Percentiles rank a stretch among this genome's conserved stretches.
Conservation (phyloP, 768 basidiomycete genomes). For the Xerocomus brunneocitrinus region DNA sequence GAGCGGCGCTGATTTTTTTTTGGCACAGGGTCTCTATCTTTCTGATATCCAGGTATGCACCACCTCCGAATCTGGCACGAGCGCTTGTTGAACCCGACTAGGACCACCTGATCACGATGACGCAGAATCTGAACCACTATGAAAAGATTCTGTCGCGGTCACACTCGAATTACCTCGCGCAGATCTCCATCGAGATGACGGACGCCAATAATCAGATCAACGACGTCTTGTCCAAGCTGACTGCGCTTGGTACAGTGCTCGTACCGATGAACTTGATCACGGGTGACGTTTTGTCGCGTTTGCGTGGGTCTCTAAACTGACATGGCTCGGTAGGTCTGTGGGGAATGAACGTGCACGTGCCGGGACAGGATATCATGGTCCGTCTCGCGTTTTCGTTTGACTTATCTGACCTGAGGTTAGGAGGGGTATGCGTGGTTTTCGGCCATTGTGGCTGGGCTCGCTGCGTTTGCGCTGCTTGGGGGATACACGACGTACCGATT, state of each 20-base stretch:
- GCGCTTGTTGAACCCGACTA: constrained; percentile 16
- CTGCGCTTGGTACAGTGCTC: constrained; percentile 94
- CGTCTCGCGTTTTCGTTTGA: neutral
- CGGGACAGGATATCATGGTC: constrained; percentile 65
- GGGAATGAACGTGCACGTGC: constrained; percentile 99
- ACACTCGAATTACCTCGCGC: constrained; percentile 98
- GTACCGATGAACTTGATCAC: constrained; percentile 98
- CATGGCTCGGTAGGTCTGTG: constrained; percentile 58
- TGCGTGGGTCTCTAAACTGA: neutral
- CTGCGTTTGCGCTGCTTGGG: constrained; percentile 77
- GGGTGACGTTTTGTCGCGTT: constrained; percentile 39
- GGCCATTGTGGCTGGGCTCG: constrained; percentile 76
- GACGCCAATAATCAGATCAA: constrained; percentile 99
- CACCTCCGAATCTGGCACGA: neutral
- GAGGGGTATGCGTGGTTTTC: constrained; percentile 78
- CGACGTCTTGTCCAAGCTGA: constrained; percentile 94
- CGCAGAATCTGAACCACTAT: constrained; percentile 98
- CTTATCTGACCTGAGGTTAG: neutral
- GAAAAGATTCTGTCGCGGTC: constrained; percentile 98
- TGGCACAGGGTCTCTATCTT: constrained; percentile 79
- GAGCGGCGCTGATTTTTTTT: neutral
- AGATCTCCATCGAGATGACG: constrained; percentile 99
- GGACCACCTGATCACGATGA: constrained; percentile 99
- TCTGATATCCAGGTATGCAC: constrained; percentile 80
- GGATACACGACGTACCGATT: constrained; percentile 77